Base-by-base conservation (phyloP, 176 grass and related monocot genomes). In the Aegilops sharonensis region DNA sequence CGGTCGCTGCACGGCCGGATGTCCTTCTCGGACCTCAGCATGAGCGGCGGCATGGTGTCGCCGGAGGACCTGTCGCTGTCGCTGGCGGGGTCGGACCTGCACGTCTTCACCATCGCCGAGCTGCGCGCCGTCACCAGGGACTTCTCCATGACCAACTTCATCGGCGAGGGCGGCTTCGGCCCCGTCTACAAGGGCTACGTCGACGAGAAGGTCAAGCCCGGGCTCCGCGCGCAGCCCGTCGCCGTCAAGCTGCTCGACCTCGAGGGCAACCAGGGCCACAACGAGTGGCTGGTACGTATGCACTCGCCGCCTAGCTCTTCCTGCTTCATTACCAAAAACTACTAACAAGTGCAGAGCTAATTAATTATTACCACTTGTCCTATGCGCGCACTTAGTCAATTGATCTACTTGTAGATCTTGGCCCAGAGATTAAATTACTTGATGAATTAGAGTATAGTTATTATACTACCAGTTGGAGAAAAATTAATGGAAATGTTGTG, bases 31-130 rank as follows among this genome's bases (percentile, higher is more conserved):
- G 94, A 97, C 66, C 85, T 97, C 11, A 90, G 88, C 81, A 79
- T 97, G 14, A 83, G 85, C 88, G 86, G 85, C 3, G 94, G 88
- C 45, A 84, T 97, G 81, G 76, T 97, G 31, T 94, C 94, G 66
- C 94, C 94, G 5, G 94, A 97, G 86, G 94, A 97, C 84, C 84
- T 97, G 6, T 97, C 94, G 20, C 87, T 97, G n/a, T 97, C 94
- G 21, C 90, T 97, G 5, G 94, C 42, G 2, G 94, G 94, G 8
- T 97, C 94, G 30, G 94, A 97, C 69, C 87, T 97, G 23, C 89
- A 92, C 57, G 63, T 89, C 66, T 94, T 97, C 85, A 89, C 90
- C 73, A 93, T 94, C 60, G 86, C 83, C 36, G 92, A 97, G 43
- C 89, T 97, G n/a, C 91, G 93, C 85, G 61, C 86, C 59, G 57